phyloP scores from a whole-genome alignment of 2,329 filamentous ascomycete genomes.

The Aspergillus latus region DNA sequence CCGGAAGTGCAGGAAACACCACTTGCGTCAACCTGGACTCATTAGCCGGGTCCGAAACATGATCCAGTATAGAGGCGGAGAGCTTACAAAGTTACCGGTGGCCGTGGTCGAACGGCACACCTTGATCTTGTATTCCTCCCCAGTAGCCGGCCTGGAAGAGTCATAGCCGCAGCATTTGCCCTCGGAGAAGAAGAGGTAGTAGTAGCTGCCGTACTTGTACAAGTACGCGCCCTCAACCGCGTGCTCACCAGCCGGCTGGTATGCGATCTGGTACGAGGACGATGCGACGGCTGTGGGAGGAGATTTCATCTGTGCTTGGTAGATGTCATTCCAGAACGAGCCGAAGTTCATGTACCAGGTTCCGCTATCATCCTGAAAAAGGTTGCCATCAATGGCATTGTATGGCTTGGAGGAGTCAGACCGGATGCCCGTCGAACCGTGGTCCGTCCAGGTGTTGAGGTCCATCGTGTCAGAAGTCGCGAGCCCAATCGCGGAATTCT shows the following conservation, averaged over 20 bases:
- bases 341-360: slow-evolving; percentile 61
- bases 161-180: slow-evolving; percentile 65
- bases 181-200: slow-evolving; percentile 64
- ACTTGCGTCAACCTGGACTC: slow-evolving; percentile 48
- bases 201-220: slow-evolving; percentile 56
- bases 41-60: background rate
- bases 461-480: slow-evolving; percentile 51
- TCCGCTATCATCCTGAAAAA: slow-evolving; percentile 44
- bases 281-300: slow-evolving; percentile 32
- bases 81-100: slow-evolving; percentile 54
- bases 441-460: slow-evolving; percentile 34
- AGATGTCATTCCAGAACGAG: slow-evolving; percentile 67
- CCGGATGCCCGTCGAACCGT: slow-evolving; percentile 35
- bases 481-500: slow-evolving; percentile 62
- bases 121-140: slow-evolving; percentile 65
- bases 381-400: slow-evolving; percentile 62
- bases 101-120: slow-evolving; percentile 60
- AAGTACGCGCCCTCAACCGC: slow-evolving; percentile 59
- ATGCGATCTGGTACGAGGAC: slow-evolving; percentile 53
- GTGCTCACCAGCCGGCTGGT: slow-evolving; percentile 52
- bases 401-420: slow-evolving; percentile 47
- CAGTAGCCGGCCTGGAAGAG: slow-evolving; percentile 50
- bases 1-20: slow-evolving; percentile 55
- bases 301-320: slow-evolving; percentile 54
- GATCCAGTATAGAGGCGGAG: background rate